These are phyloP conservation scores for Peterozyma toletana DNA, from an alignment of 805 yeast species.

Conservation along the genomic window DNA sequence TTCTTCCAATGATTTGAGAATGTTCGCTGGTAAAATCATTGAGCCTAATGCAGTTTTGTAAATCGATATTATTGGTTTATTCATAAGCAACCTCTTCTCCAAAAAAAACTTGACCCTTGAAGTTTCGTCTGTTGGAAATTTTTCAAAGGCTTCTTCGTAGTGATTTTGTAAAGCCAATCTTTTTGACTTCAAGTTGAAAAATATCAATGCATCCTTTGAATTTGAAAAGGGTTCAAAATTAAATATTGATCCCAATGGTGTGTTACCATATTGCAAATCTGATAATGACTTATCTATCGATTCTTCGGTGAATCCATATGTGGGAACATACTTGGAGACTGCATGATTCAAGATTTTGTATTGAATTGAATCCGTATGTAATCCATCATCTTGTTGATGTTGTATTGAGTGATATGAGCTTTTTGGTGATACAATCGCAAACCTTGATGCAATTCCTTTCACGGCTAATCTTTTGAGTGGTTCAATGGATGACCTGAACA, in stretches of 20 bases:
- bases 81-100: constrained; percentile 41
- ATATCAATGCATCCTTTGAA: constrained; percentile 21
- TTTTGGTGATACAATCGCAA: constrained; percentile 10
- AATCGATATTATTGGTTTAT: constrained; percentile 36
- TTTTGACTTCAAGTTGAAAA: constrained; percentile 38
- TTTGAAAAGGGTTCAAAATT: constrained; percentile 19
- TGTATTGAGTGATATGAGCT: constrained; percentile 30
- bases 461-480: too few relatives aligned
- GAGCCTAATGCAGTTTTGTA: constrained; percentile 49
- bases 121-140: constrained; percentile 12
- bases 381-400: constrained; percentile 27
- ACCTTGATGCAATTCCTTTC: too few relatives aligned
- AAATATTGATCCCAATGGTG: constrained; percentile 32
- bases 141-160: constrained; percentile 14
- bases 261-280: constrained; percentile 30
- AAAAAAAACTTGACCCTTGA: constrained; percentile 23
- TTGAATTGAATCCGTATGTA: constrained; percentile 26
- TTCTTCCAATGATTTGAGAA: constrained; percentile 52
- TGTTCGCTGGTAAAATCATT: constrained; percentile 58
- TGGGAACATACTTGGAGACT: constrained; percentile 29
- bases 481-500: too few relatives aligned
- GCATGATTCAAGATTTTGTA: constrained; percentile 26
- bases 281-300: constrained; percentile 37
- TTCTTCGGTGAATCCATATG: constrained; percentile 32
- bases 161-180: constrained; percentile 28